Conservation (phyloP, 768 basidiomycete genomes). For the Cystofilobasidium bisporidii region DNA sequence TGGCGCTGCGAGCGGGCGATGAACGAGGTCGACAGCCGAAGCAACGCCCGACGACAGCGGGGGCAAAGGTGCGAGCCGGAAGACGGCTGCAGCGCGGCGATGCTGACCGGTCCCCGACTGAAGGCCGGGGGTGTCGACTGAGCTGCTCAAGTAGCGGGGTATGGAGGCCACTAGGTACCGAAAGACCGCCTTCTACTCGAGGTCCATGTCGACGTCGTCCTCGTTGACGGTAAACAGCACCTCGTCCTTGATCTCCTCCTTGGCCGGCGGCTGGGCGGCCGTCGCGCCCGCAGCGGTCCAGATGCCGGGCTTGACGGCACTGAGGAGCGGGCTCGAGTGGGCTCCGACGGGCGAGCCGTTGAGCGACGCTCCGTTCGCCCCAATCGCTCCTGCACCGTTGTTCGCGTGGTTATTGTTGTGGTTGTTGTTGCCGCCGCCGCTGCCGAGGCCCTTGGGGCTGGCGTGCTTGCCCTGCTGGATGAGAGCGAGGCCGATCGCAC, state of each 20-base stretch:
- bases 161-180: no score
- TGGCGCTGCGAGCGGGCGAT: no score
- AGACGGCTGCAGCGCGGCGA: no score
- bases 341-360: neutral
- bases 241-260: constrained; percentile 16
- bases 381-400: neutral
- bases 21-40: no score
- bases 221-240: constrained; percentile 26
- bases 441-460: constrained; percentile 31
- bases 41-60: no score
- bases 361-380: neutral
- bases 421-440: constrained; percentile 7
- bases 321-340: neutral
- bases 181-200: neutral
- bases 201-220: constrained; percentile 28
- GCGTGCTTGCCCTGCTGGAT: constrained; percentile 52
- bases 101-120: no score
- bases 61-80: no score
- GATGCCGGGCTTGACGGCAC: constrained; percentile 1
- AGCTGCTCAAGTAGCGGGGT: no score
- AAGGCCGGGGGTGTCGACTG: no score
- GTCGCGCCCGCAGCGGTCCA: neutral
- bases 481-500: constrained; percentile 72
- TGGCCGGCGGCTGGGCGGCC: neutral
- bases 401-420: constrained; percentile 3